phyloP scores from a whole-genome alignment of 1,284 basidiomycete species.

The Ganoderma leucocontextum region DNA sequence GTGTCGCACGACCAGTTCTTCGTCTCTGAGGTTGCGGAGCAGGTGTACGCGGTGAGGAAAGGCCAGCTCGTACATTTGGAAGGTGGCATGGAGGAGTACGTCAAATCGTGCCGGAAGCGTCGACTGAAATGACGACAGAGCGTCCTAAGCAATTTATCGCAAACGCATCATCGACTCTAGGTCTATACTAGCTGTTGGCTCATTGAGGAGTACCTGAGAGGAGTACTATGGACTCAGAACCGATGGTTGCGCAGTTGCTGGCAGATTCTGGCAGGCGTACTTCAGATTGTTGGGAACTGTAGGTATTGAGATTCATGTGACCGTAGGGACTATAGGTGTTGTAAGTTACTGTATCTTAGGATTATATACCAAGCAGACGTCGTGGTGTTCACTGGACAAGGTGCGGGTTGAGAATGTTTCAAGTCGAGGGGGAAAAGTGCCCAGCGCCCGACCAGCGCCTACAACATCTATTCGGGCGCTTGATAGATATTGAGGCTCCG shows the following conservation, averaged over 20 bases:
- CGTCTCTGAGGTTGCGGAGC: slow-evolving; percentile 44
- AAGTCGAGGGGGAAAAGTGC: too few relatives aligned
- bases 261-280: too few relatives aligned
- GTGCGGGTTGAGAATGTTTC: too few relatives aligned
- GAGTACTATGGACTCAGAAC: neutral
- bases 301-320: neutral
- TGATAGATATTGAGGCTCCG: slow-evolving; percentile 22
- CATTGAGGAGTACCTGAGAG: neutral
- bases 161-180: neutral
- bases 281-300: neutral
- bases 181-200: neutral
- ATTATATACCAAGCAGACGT: neutral
- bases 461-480: neutral
- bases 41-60: slow-evolving; percentile 52
- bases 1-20: slow-evolving; percentile 31
- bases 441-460: too few relatives aligned
- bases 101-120: slow-evolving; percentile 23
- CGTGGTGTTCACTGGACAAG: too few relatives aligned
- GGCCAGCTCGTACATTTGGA: slow-evolving; percentile 50
- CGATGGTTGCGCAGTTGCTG: neutral
- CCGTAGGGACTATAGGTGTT: neutral
- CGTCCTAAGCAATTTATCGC: neutral
- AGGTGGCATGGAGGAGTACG: slow-evolving; percentile 47
- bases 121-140: slow-evolving; percentile 1
- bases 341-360: neutral